A percentile compares a stretch with the other conserved stretches of the same genome.
Evolutionary conservation across 139 green algal species (phyloP).

Genomic region (Micractinium sp.): DNA sequence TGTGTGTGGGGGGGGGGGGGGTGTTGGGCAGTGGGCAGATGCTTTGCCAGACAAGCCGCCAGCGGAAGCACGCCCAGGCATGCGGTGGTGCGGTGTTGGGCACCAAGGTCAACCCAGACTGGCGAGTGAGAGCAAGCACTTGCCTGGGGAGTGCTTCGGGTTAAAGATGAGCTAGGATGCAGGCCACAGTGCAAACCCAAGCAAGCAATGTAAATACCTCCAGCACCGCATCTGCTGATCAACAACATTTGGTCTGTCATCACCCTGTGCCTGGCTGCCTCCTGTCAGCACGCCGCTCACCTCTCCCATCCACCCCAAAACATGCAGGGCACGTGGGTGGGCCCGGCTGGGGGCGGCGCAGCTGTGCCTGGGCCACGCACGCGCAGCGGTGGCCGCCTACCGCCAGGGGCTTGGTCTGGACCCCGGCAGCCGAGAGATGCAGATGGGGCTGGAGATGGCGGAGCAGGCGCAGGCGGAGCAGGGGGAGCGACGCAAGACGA

Average conservation of each 20-base stretch:
- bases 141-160: no score
- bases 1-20: no score
- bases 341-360: conserved; percentile 43
- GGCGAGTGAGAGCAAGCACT: no score
- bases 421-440: conserved; percentile 7
- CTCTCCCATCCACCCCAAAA: neutral
- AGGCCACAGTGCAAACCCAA: no score
- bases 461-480: neutral
- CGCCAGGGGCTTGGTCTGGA: conserved; percentile 24
- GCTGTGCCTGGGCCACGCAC: conserved; percentile 29
- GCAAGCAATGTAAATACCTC: no score
- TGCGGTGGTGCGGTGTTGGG: neutral
- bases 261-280: neutral
- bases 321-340: conserved; percentile 35
- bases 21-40: neutral
- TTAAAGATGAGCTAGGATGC: no score
- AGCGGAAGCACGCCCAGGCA: neutral
- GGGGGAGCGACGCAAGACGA: neutral
- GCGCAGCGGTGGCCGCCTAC: conserved; percentile 30
- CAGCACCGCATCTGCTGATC: no score
- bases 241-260: no score
- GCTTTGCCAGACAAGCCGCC: neutral
- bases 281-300: neutral
- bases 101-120: no score
- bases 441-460: conserved; percentile 38